These are phyloP conservation scores for Rhododendron henanense DNA, from an alignment of 148 eudicot genomes.

Conservation along the genomic window DNA sequence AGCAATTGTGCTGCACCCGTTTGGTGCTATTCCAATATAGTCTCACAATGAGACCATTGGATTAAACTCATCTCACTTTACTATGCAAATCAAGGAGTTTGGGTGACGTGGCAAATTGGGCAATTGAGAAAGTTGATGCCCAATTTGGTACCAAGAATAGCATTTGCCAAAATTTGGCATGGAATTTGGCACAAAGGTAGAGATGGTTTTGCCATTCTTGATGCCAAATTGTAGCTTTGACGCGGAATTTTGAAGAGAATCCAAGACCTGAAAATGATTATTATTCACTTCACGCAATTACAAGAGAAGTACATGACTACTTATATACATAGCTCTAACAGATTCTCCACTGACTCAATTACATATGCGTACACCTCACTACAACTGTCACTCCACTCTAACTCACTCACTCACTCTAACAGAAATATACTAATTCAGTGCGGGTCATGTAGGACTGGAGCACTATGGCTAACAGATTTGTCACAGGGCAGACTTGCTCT, in stretches of 20 bases:
- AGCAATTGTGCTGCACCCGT: not conserved
- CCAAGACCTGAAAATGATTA: not conserved
- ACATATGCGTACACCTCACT: too few relatives aligned
- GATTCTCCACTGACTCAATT: too few relatives aligned
- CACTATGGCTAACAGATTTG: not conserved
- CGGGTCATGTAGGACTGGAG: not conserved
- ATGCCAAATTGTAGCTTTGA: not conserved
- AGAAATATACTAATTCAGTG: not conserved
- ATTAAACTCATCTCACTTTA: not conserved
- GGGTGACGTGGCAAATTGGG: not conserved
- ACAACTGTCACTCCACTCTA: too few relatives aligned
- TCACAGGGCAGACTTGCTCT: not conserved
- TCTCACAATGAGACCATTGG: not conserved
- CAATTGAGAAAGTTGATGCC: not conserved
- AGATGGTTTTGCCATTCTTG: not conserved
- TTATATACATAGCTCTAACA: too few relatives aligned
- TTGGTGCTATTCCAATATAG: not conserved
- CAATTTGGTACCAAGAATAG: not conserved
- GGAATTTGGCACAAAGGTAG: not conserved
- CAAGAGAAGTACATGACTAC: too few relatives aligned
- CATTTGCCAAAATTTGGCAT: not conserved
- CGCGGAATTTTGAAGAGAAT: not conserved
- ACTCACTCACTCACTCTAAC: too few relatives aligned
- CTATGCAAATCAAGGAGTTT: not conserved
- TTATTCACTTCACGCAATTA: not conserved